Percentiles rank a stretch among this genome's conserved stretches.
phyloP scores from a whole-genome alignment of 495 filamentous ascomycete genomes.

The Daldinia caldariorum region DNA sequence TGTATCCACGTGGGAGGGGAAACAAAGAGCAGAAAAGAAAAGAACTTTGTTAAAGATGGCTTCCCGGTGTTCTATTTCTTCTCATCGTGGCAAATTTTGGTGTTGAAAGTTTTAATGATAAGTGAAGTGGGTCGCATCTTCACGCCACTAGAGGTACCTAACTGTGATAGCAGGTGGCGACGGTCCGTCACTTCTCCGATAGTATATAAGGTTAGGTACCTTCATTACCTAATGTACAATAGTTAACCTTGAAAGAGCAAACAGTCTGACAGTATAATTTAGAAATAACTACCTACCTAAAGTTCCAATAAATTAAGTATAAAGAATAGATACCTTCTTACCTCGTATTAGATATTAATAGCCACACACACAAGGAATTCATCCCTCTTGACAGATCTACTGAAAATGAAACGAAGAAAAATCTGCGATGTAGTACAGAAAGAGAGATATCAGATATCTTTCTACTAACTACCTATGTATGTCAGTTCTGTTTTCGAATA shows the following conservation, averaged over 20 bases:
- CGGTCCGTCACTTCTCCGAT: conserved; percentile 9
- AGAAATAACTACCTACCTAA: not conserved
- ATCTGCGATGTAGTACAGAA: too few relatives aligned
- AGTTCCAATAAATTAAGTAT: not conserved
- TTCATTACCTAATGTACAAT: too few relatives aligned
- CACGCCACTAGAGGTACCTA: not conserved
- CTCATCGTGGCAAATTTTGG: conserved; percentile 34
- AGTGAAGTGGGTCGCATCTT: conserved; percentile 14
- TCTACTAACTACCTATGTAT: not conserved
- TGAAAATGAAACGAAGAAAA: too few relatives aligned
- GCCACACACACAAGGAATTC: too few relatives aligned
- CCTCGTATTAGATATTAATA: not conserved
- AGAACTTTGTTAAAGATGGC: conserved; percentile 17
- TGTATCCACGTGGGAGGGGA: not conserved
- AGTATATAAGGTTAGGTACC: not conserved
- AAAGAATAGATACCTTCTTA: not conserved
- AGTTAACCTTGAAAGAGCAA: too few relatives aligned
- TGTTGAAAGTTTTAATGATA: conserved; percentile 26
- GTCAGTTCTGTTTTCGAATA: not conserved
- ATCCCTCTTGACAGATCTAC: too few relatives aligned
- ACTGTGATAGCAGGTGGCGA: too few relatives aligned
- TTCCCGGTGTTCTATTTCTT: conserved; percentile 13
- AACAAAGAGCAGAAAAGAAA: not conserved
- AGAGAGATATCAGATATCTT: too few relatives aligned
- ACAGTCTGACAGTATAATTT: too few relatives aligned